Base-by-base conservation (phyloP, 805 yeast genomes). In the Candida awuae region DNA sequence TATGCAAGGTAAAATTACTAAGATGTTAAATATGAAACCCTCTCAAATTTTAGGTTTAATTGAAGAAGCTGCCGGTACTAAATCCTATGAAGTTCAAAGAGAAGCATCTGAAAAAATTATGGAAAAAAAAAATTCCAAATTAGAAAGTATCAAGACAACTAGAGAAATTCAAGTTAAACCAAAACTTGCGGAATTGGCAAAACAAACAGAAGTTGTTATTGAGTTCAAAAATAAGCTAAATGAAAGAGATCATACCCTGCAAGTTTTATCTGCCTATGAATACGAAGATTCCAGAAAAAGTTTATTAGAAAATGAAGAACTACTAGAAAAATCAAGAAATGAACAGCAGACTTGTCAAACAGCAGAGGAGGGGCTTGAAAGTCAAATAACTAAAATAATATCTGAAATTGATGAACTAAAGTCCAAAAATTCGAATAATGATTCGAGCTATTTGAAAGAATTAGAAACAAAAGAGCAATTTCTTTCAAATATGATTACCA, bases 1-100 rank as follows among this genome's bases (percentile, higher is more conserved):
- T 54, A 92, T 94, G 98, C 99, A 92, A 63, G 99, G 99, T 44
- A 85, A 87, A 57, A 92, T 94, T 63, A 94, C 98, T 25, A 90
- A 92, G 59, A 97, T 92, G 47, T 70, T 92, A 53, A 92, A 92
- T 59, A 92, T 92, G 97, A 86, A 84, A 52, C 94, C 98, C 1
- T 66, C 76, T 2, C 97, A 92, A 59, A 84, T 90, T 30, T 62
- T 92, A 46, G 80, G 95, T 4, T 69, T 92, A 49, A 86, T 92
- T 39, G 98, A 92, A 61, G 99, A 92, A 62, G 98, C 98, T 0
- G 95, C 98, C 0, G 98, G 99, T 6, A 92, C 98, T 0, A 77
- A 90, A 47, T 84, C 90, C 71, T 92, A 85, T 55, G 97, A 92
- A 59, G 95, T 87, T 45, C 75, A 96, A 47, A 79, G 90, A 51